Percentiles rank a stretch among this genome's conserved stretches.
Evolutionary conservation across 176 grass and related monocot genomes (phyloP).

Genomic region (Cenchrus americanus): DNA sequence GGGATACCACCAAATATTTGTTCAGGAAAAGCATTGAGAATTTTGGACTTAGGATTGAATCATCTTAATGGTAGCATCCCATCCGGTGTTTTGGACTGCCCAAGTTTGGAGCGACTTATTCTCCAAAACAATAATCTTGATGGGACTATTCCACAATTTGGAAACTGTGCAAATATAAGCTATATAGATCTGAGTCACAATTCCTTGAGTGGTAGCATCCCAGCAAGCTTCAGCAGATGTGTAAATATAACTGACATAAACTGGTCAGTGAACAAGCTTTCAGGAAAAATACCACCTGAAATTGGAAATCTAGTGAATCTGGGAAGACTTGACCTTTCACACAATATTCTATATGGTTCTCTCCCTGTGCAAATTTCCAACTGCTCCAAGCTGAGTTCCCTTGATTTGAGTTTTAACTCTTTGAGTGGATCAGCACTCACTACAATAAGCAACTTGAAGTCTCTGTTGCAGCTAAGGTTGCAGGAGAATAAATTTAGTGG

Average conservation of each 20-base stretch:
- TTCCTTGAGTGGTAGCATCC: constrained; percentile 54
- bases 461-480: constrained; percentile 51
- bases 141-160: constrained; percentile 61
- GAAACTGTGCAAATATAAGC: constrained; percentile 26
- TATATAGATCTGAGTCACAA: constrained; percentile 68
- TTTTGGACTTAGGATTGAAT: constrained; percentile 65
- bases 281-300: constrained; percentile 56
- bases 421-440: constrained; percentile 59
- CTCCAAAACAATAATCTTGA: constrained; percentile 54
- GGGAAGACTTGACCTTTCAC: constrained; percentile 54
- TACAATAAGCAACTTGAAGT: constrained; percentile 56
- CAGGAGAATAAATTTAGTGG: constrained; percentile 77
- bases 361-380: constrained; percentile 62
- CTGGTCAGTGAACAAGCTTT: constrained; percentile 65
- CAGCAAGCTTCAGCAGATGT: constrained; percentile 60
- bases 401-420: constrained; percentile 87
- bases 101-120: constrained; percentile 55
- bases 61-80: constrained; percentile 76
- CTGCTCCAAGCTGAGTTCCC: constrained; percentile 51
- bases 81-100: constrained; percentile 51
- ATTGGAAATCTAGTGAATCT: constrained; percentile 58
- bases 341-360: constrained; percentile 61
- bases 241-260: constrained; percentile 55
- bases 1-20: constrained; percentile 73
- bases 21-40: constrained; percentile 57